A percentile compares a stretch with the other conserved stretches of the same genome.
Conservation (phyloP, 345 rosid species). For the Arabidopsis thaliana region DNA sequence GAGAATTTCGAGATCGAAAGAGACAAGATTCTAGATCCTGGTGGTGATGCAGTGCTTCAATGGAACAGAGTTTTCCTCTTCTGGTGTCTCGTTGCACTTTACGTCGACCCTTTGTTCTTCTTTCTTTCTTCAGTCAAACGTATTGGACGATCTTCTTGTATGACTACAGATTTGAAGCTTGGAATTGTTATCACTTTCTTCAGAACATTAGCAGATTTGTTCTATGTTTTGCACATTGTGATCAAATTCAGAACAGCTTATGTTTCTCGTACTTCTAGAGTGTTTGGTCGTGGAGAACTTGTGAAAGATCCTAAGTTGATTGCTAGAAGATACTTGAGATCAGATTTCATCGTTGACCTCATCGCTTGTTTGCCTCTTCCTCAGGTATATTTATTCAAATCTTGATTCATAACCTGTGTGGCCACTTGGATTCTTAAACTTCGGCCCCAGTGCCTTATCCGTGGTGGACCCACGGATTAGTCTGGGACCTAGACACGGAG, state of each 20-base stretch:
- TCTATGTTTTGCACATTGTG: constrained; percentile 63
- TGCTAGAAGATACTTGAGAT: constrained; percentile 66
- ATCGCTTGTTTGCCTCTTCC: constrained; percentile 81
- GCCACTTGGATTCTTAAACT: not conserved
- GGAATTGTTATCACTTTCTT: constrained; percentile 76
- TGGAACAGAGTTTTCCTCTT: constrained; percentile 74
- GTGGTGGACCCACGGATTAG: not conserved
- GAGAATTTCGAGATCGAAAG: constrained; percentile 55
- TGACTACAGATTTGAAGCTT: constrained; percentile 62
- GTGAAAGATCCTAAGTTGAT: constrained; percentile 71
- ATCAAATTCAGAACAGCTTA: constrained; percentile 82
- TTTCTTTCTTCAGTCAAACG: constrained; percentile 65
- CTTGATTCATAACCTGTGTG: not conserved
- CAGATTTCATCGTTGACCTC: constrained; percentile 75
- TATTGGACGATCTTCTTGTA: constrained; percentile 54
- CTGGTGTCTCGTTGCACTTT: constrained; percentile 77
- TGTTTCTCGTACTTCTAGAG: constrained; percentile 74
- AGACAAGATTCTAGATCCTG: constrained; percentile 69
- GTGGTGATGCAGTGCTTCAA: constrained; percentile 58
- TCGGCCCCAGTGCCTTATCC: not conserved
- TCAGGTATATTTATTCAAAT: constrained; percentile 53
- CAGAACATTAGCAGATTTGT: constrained; percentile 73
- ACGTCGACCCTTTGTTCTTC: constrained; percentile 84
- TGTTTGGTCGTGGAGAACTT: constrained; percentile 85
- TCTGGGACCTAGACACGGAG: not conserved